A percentile compares a stretch with the other conserved stretches of the same genome.
Evolutionary conservation across 2,329 filamentous ascomycete genomes (phyloP).

Genomic region (Atkinsonella hypoxylon): DNA sequence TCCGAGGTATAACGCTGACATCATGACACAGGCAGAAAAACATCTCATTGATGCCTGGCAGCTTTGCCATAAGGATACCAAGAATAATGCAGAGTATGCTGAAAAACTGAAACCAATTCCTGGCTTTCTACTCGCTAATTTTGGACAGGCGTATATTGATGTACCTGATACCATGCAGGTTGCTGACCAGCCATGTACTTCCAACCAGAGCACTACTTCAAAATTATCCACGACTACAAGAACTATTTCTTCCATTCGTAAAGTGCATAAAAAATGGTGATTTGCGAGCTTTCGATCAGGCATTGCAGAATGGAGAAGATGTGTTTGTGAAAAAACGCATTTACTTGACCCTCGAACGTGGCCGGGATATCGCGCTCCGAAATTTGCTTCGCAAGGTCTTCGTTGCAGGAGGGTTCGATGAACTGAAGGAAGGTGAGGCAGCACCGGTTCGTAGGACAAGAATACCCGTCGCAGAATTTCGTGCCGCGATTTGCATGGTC

Average conservation of each 20-base stretch:
- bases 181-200: slow-evolving; percentile 77
- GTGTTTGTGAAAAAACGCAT: slow-evolving; percentile 89
- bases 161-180: slow-evolving; percentile 86
- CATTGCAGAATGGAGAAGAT: slow-evolving; percentile 71
- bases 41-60: slow-evolving; percentile 70
- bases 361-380: slow-evolving; percentile 80
- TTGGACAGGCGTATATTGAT: slow-evolving; percentile 69
- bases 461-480: slow-evolving; percentile 73
- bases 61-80: slow-evolving; percentile 63
- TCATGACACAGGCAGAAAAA: slow-evolving; percentile 52
- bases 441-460: slow-evolving; percentile 58
- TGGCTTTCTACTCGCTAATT: slow-evolving; percentile 11
- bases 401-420: slow-evolving; percentile 69
- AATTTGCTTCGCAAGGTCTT: slow-evolving; percentile 92
- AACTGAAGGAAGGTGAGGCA: slow-evolving; percentile 55
- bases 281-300: slow-evolving; percentile 70
- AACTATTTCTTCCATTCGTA: slow-evolving; percentile 67
- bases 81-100: slow-evolving; percentile 67
- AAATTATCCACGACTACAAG: slow-evolving; percentile 64
- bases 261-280: slow-evolving; percentile 73
- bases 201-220: slow-evolving; percentile 61
- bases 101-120: background rate
- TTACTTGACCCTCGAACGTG: slow-evolving; percentile 86
- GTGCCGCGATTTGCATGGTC: slow-evolving; percentile 67
- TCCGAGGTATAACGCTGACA: background rate